Evolutionary conservation across 495 filamentous ascomycete genomes (phyloP).

Genomic region (Lasiosphaeris hirsuta): DNA sequence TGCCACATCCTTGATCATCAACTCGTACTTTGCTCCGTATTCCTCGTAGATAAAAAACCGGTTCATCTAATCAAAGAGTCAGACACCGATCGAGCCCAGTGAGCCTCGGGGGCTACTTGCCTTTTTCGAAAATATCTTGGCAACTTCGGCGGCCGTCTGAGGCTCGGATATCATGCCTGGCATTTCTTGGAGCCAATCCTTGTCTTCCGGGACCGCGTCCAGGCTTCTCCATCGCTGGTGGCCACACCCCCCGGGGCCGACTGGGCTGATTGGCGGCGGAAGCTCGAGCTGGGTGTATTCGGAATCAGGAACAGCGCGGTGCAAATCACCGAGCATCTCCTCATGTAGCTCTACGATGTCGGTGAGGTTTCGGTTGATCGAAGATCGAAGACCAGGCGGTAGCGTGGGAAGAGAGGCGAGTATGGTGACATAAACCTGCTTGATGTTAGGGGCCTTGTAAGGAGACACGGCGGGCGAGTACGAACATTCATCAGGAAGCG

Average conservation of each 20-base stretch:
- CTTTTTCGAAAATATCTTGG: conserved; percentile 70
- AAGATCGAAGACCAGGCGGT: conserved; percentile 52
- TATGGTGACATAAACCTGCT: conserved; percentile 64
- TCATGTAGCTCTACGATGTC: conserved; percentile 71
- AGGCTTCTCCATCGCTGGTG: conserved; percentile 59
- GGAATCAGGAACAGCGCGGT: conserved; percentile 57
- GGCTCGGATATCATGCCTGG: conserved; percentile 64
- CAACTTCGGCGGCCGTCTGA: conserved; percentile 67
- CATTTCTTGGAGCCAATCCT: conserved; percentile 43
- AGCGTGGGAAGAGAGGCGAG: conserved; percentile 58
- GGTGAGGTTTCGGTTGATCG: conserved; percentile 63
- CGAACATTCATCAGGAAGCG: conserved; percentile 80
- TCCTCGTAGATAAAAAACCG: conserved; percentile 84
- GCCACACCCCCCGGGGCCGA: conserved; percentile 24
- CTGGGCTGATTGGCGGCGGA: conserved; percentile 11
- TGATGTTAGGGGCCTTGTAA: conserved; percentile 12
- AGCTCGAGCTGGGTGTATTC: conserved; percentile 53
- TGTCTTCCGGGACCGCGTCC: conserved; percentile 55
- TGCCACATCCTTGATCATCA: conserved; percentile 73
- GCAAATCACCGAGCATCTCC: conserved; percentile 63
- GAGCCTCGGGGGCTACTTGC: conserved; percentile 43
- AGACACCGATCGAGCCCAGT: neutral
- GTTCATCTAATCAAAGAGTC: conserved; percentile 55
- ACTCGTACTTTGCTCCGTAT: conserved; percentile 81
- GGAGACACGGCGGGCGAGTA: conserved; percentile 1